Conservation (phyloP, 2,329 filamentous ascomycete genomes). For the Penicillium sp. region DNA sequence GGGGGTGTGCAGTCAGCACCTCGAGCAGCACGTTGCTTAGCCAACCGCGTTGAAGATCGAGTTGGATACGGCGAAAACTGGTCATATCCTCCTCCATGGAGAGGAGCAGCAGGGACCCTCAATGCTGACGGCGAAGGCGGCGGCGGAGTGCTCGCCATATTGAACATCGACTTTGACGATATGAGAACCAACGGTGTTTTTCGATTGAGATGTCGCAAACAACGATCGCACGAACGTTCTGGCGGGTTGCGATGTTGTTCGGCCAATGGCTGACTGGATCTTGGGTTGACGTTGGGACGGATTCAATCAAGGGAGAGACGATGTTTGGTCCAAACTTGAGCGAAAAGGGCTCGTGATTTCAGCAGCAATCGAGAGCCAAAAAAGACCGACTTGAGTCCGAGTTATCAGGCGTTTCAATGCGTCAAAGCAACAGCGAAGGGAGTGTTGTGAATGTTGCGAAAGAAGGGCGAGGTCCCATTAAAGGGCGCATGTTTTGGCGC, state of each 20-base stretch:
- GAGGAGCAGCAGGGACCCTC: slow-evolving; percentile 45
- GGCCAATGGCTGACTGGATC: not conserved
- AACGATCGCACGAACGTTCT: not conserved
- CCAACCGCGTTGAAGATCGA: slow-evolving; percentile 42
- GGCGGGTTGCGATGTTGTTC: not conserved
- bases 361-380: not conserved
- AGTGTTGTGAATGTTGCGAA: slow-evolving; percentile 8
- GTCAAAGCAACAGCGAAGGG: slow-evolving; percentile 7
- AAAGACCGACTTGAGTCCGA: not conserved
- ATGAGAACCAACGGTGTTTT: not conserved
- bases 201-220: not conserved
- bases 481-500: slow-evolving; percentile 19
- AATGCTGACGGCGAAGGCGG: slow-evolving; percentile 33
- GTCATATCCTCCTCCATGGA: slow-evolving; percentile 47
- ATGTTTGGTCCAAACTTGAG: not conserved
- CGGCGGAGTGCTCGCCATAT: slow-evolving; percentile 49
- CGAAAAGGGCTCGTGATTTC: not conserved
- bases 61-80: slow-evolving; percentile 41
- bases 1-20: slow-evolving; percentile 31
- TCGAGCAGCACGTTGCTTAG: slow-evolving; percentile 32
- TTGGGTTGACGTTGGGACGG: slow-evolving; percentile 3
- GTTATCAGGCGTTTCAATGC: slow-evolving; percentile 1
- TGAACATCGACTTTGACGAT: slow-evolving; percentile 10
- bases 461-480: slow-evolving; percentile 18
- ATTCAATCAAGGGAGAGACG: slow-evolving; percentile 14